A percentile compares a stretch with the other conserved stretches of the same genome.
Evolutionary conservation across 2,329 filamentous ascomycete genomes (phyloP).

Genomic region (Thielaviopsis musarum): DNA sequence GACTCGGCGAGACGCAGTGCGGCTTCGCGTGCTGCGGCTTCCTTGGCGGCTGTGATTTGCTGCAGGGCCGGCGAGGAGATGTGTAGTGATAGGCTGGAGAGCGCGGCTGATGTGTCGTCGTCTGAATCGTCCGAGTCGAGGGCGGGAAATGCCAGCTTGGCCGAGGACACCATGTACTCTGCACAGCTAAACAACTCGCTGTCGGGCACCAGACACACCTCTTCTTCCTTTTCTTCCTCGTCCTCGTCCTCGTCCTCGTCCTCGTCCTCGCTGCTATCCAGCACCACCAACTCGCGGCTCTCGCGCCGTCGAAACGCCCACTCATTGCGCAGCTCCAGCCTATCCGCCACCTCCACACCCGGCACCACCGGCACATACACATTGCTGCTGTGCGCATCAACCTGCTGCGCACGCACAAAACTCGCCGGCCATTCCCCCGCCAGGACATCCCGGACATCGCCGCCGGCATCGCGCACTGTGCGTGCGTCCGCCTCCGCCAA

Average conservation of each 20-base stretch:
- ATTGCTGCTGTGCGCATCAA: neutral
- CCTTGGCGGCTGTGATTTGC: neutral
- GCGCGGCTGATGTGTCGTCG: neutral
- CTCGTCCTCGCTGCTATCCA: neutral
- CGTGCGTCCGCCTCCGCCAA: neutral
- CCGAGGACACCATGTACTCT: neutral
- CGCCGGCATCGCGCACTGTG: constrained; percentile 2
- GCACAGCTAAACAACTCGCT: constrained; percentile 1
- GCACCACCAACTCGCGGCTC: neutral
- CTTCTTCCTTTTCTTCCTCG: neutral
- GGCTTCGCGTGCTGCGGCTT: neutral
- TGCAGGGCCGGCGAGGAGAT: neutral
- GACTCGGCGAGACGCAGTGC: neutral
- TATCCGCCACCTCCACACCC: neutral
- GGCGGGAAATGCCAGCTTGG: neutral
- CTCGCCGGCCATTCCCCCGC: constrained; percentile 4
- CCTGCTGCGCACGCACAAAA: constrained; percentile 3
- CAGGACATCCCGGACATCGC: constrained; percentile 4
- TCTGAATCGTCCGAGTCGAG: neutral
- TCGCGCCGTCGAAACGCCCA: constrained; percentile 2
- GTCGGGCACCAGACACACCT: constrained; percentile 1
- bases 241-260: neutral
- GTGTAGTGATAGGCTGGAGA: neutral
- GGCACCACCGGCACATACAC: constrained; percentile 7
- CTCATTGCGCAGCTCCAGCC: constrained; percentile 1